These are phyloP conservation scores for Lactifluus echinatus DNA, from an alignment of 768 basidiomycete genomes.

Conservation along the genomic window DNA sequence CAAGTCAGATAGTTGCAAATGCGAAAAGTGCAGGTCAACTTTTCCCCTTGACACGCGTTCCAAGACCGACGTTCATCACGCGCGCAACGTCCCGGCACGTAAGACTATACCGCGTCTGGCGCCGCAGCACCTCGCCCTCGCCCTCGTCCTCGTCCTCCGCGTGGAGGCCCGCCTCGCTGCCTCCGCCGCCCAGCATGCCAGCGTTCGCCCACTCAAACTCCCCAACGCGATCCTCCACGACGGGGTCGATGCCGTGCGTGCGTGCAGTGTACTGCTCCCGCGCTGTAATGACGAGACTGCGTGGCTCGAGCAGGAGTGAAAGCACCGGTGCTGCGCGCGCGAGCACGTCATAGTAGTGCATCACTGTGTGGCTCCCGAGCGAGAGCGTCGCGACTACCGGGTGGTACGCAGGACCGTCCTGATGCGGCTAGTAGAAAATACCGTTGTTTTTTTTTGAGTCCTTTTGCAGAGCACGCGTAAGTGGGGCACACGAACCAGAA, in stretches of 20 bases:
- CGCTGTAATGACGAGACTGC: constrained; percentile 75
- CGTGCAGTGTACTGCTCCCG: constrained; percentile 58
- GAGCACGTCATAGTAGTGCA: constrained; percentile 73
- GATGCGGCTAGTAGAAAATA: constrained; percentile 60
- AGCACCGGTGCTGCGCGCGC: constrained; percentile 51
- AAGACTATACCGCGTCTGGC: constrained; percentile 65
- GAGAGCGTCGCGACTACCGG: constrained; percentile 90
- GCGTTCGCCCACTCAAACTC: constrained; percentile 47
- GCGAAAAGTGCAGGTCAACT: neutral
- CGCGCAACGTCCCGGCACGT: constrained; percentile 79
- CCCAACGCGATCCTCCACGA: constrained; percentile 39
- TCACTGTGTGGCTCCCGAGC: constrained; percentile 71
- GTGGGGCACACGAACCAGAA: constrained; percentile 52
- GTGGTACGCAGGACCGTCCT: constrained; percentile 84
- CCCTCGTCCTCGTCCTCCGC: constrained; percentile 41
- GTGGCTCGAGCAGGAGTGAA: constrained; percentile 73
- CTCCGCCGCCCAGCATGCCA: constrained; percentile 36
- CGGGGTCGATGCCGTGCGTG: constrained; percentile 74
- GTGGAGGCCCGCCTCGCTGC: constrained; percentile 25
- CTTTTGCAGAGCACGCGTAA: no score
- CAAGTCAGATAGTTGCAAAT: no score
- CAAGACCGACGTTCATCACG: constrained; percentile 29
- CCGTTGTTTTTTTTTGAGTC: no score
- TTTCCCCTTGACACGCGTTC: neutral
- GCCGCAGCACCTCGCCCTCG: constrained; percentile 48